A percentile compares a stretch with the other conserved stretches of the same genome.
Evolutionary conservation across 1,139 yeast genomes (phyloP).

Genomic region (Nakaseomyces uthaithaninus): DNA sequence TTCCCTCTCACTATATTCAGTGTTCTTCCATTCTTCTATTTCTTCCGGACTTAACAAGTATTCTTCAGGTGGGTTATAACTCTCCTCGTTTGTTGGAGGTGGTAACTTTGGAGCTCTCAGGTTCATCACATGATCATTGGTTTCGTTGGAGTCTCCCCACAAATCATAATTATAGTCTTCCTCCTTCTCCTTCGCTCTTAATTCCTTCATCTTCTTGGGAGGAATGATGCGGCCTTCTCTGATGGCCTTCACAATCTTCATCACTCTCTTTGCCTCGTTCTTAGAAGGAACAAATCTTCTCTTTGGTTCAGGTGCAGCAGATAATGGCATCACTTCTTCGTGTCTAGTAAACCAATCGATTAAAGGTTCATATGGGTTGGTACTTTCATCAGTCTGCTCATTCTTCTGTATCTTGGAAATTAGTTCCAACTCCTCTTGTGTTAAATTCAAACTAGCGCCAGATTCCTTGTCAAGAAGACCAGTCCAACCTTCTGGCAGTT

Average conservation of each 20-base stretch:
- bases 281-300: conserved; percentile 94
- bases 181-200: conserved; percentile 44
- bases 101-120: conserved; percentile 90
- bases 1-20: conserved; percentile 73
- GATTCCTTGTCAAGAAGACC: conserved; percentile 88
- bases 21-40: conserved; percentile 57
- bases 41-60: conserved; percentile 78
- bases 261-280: conserved; percentile 90
- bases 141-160: conserved; percentile 66
- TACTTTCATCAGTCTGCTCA: conserved; percentile 70
- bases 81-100: conserved; percentile 95
- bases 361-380: conserved; percentile 87
- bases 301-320: conserved; percentile 94
- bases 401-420: conserved; percentile 79
- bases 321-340: conserved; percentile 82
- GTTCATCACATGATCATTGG: conserved; percentile 74
- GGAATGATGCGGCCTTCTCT: conserved; percentile 92
- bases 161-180: conserved; percentile 58
- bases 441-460: conserved; percentile 76
- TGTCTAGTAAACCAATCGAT: conserved; percentile 92
- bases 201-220: conserved; percentile 49
- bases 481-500: conserved; percentile 97
- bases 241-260: conserved; percentile 93
- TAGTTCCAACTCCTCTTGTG: conserved; percentile 84
- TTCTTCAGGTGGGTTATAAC: conserved; percentile 96